Conservation (phyloP, 805 yeast species). For the Wickerhamiella azyma region DNA sequence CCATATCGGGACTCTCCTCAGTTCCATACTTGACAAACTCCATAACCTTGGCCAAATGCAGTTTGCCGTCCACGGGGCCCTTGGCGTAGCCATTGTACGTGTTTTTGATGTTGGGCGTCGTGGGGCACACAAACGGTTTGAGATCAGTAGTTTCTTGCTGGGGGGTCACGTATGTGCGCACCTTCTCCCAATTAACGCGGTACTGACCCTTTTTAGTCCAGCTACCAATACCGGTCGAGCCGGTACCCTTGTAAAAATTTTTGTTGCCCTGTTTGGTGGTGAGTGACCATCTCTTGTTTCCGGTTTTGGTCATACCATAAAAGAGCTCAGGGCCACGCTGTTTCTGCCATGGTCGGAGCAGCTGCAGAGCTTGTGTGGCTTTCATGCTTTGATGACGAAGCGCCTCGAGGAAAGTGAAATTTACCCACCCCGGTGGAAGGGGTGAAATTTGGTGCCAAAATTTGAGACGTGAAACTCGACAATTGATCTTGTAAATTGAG, state of each 20-base stretch:
- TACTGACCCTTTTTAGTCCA: conserved; percentile 64
- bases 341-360: conserved; percentile 83
- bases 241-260: conserved; percentile 88
- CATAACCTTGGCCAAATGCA: conserved; percentile 56
- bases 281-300: conserved; percentile 65
- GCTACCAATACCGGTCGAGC: conserved; percentile 84
- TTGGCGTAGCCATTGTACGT: conserved; percentile 46
- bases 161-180: conserved; percentile 84
- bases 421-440: no score
- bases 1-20: conserved; percentile 21
- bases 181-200: conserved; percentile 68
- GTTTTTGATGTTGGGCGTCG: conserved; percentile 57
- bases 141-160: conserved; percentile 29
- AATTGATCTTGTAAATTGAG: no score
- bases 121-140: conserved; percentile 66
- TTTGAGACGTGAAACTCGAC: no score
- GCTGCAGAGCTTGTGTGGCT: conserved; percentile 28
- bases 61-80: conserved; percentile 60
- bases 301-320: conserved; percentile 66
- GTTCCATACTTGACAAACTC: conserved; percentile 65
- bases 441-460: neutral
- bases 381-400: conserved; percentile 19
- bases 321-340: conserved; percentile 70
- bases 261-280: conserved; percentile 92
- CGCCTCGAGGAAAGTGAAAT: neutral